phyloP scores from a whole-genome alignment of 225 moss, liverwort and hornwort species.

The Thuidium tamariscinum region DNA sequence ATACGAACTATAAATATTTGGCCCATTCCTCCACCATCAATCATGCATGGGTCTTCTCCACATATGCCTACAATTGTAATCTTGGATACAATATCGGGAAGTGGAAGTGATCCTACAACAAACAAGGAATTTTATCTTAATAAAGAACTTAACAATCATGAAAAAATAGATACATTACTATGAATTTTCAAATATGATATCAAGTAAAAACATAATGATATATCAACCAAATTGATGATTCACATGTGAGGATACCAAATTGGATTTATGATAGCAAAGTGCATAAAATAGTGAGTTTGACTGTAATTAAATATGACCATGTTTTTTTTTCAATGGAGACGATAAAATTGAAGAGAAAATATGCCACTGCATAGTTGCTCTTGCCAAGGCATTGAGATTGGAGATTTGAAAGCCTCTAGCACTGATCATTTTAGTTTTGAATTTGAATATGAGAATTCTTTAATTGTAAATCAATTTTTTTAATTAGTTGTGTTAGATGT shows the following conservation, averaged over 20 bases:
- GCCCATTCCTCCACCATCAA: constrained; percentile 44
- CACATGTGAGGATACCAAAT: too few species aligned
- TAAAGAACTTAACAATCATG: rapidly evolving
- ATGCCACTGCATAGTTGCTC: not conserved
- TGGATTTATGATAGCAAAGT: too few species aligned
- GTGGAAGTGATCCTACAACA: constrained; percentile 47
- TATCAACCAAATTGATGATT: not conserved
- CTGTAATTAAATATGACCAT: not conserved
- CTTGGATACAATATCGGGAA: constrained; percentile 49
- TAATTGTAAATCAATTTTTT: not conserved
- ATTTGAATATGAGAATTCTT: not conserved
- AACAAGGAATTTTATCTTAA: not conserved
- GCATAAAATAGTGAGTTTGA: not conserved
- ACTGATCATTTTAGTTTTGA: not conserved
- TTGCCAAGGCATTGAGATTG: not conserved
- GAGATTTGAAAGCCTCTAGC: not conserved
- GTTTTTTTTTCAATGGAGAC: not conserved
- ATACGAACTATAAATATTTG: constrained; percentile 62
- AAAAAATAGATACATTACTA: not conserved
- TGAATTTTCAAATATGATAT: too few species aligned
- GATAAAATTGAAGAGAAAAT: not conserved
- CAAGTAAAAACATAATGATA: too few species aligned
- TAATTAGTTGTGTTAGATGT: too few species aligned
- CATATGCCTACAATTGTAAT: constrained; percentile 62
- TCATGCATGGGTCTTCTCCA: constrained; percentile 27